A percentile compares a stretch with the other conserved stretches of the same genome.
phyloP scores from a whole-genome alignment of 768 basidiomycete genomes.

The Amanita jacksonii region DNA sequence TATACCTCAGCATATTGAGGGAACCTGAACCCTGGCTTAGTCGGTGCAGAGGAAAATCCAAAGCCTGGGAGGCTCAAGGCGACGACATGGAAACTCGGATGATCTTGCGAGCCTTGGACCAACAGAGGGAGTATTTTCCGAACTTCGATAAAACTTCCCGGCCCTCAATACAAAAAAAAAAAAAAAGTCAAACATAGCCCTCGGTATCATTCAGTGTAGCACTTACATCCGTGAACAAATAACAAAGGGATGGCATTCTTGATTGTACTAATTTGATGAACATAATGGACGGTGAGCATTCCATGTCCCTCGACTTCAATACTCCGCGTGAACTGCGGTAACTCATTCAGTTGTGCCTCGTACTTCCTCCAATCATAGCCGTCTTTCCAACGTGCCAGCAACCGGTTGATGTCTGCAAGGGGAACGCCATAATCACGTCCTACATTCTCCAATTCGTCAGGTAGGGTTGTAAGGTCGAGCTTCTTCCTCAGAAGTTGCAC shows the following conservation, averaged over 20 bases:
- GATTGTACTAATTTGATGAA: slow-evolving; percentile 40
- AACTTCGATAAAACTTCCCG: slow-evolving; percentile 49
- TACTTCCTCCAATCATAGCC: slow-evolving; percentile 48
- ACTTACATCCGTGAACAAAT: slow-evolving; percentile 45
- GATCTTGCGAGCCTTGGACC: slow-evolving; percentile 27
- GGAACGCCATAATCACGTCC: slow-evolving; percentile 37
- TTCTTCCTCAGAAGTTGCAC: slow-evolving; percentile 27
- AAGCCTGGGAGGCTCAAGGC: slow-evolving; percentile 49
- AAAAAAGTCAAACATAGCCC: too few relatives aligned
- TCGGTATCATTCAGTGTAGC: not conserved
- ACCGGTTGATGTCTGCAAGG: slow-evolving; percentile 36
- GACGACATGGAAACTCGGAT: slow-evolving; percentile 56
- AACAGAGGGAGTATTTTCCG: slow-evolving; percentile 49
- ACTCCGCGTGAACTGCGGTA: slow-evolving; percentile 49
- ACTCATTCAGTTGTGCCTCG: slow-evolving; percentile 39
- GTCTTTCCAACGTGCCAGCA: slow-evolving; percentile 36
- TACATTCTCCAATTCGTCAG: slow-evolving; percentile 32
- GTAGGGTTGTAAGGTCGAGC: slow-evolving; percentile 29
- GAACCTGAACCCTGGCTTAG: slow-evolving; percentile 36
- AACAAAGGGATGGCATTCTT: slow-evolving; percentile 34
- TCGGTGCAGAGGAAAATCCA: slow-evolving; percentile 50
- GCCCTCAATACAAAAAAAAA: slow-evolving; percentile 33
- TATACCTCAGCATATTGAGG: slow-evolving; percentile 45
- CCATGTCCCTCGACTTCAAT: slow-evolving; percentile 40
- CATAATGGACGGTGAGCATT: slow-evolving; percentile 41